Evolutionary conservation across 129 eudicot genomes (phyloP).

Genomic region (Scalesia atractyloides): DNA sequence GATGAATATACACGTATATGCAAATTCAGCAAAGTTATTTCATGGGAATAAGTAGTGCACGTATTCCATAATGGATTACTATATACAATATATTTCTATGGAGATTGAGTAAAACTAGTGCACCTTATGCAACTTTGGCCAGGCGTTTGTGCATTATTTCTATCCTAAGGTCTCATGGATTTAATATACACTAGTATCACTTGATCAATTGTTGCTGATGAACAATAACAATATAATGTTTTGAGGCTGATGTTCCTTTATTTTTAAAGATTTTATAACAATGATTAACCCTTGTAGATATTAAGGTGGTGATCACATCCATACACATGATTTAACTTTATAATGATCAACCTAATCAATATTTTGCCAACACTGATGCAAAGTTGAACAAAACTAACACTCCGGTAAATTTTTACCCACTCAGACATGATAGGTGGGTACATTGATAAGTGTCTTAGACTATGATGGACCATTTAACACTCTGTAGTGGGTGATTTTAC

Average conservation of each 20-base stretch:
- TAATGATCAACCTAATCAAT: not conserved
- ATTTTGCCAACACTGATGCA: not conserved
- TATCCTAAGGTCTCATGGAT: slow-evolving; percentile 3
- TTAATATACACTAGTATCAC: slow-evolving; percentile 19
- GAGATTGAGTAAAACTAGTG: not conserved
- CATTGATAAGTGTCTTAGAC: not conserved
- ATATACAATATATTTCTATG: not conserved
- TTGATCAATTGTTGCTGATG: not conserved
- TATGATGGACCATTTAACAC: slow-evolving; percentile 4
- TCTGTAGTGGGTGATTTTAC: not conserved
- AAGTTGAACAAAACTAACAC: not conserved
- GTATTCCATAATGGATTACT: not conserved
- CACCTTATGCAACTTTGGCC: too few relatives aligned
- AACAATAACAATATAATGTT: not conserved
- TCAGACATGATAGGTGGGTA: not conserved
- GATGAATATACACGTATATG: slow-evolving; percentile 20
- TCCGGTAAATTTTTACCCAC: not conserved
- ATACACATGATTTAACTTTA: not conserved
- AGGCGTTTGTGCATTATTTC: not conserved
- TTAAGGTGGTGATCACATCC: not conserved
- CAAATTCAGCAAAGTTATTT: not conserved
- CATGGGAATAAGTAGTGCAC: slow-evolving; percentile 2
- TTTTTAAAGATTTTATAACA: slow-evolving; percentile 2
- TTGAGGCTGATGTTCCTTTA: not conserved
- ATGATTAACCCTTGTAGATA: not conserved